A percentile compares a stretch with the other conserved stretches of the same genome.
These are phyloP conservation scores for Leccinum pseudoinsigne DNA, from an alignment of 1,284 basidiomycete genomes.

Conservation along the genomic window DNA sequence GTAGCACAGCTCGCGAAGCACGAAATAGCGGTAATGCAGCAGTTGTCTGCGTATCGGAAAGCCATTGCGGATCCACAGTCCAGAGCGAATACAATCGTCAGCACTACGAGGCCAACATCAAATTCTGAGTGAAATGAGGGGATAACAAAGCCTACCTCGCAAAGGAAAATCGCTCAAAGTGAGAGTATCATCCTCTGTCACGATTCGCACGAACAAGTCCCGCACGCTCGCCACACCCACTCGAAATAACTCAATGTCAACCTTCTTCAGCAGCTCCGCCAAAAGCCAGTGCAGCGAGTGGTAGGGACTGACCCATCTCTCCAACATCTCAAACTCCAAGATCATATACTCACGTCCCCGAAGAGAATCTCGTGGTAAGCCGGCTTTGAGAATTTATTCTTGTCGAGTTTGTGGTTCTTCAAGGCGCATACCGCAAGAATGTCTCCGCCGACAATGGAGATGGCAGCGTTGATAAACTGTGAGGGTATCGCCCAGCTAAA, in stretches of 20 bases:
- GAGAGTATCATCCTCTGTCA: conserved; percentile 63
- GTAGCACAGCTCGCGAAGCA: conserved; percentile 94
- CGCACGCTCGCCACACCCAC: conserved; percentile 56
- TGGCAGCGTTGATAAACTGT: too few relatives aligned
- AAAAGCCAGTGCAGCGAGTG: too few relatives aligned
- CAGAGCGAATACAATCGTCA: conserved; percentile 91
- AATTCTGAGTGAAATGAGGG: neutral
- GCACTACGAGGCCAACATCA: conserved; percentile 48
- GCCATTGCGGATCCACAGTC: conserved; percentile 98
- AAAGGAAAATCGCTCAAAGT: conserved; percentile 85
- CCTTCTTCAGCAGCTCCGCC: too few relatives aligned
- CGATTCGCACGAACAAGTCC: conserved; percentile 58
- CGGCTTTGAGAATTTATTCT: conserved; percentile 59
- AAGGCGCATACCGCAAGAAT: conserved; percentile 75
- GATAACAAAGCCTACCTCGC: conserved; percentile 55
- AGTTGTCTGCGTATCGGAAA: conserved; percentile 94
- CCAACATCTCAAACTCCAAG: conserved; percentile 76
- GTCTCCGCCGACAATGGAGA: conserved; percentile 37
- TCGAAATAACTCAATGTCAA: conserved; percentile 18
- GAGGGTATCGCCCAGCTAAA: too few relatives aligned
- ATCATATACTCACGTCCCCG: conserved; percentile 58
- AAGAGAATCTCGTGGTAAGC: conserved; percentile 67
- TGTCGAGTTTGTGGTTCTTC: conserved; percentile 64
- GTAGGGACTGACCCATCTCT: conserved; percentile 81
- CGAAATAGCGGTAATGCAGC: conserved; percentile 96